Conservation (phyloP, 805 yeast species). For the Kluyveromyces dobzhanskii region DNA sequence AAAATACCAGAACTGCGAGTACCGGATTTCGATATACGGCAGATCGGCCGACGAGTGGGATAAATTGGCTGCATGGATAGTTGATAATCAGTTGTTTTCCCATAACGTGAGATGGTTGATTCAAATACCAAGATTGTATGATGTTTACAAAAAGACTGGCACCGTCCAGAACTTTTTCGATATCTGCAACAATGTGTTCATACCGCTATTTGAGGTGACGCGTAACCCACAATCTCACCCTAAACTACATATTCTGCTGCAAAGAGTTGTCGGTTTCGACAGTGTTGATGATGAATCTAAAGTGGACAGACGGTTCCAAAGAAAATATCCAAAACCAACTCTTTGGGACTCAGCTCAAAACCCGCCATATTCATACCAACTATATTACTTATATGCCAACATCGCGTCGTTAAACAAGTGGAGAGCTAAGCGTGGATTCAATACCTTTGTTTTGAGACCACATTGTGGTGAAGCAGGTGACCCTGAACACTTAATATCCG, state of each 20-base stretch:
- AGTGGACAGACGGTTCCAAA: constrained; percentile 71
- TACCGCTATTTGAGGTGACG: constrained; percentile 86
- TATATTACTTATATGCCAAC: constrained; percentile 84
- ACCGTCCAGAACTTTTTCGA: constrained; percentile 67
- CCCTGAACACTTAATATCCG: constrained; percentile 89
- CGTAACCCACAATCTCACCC: constrained; percentile 81
- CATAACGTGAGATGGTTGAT: constrained; percentile 96
- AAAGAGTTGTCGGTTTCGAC: constrained; percentile 95
- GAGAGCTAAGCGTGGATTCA: constrained; percentile 66
- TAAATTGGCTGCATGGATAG: constrained; percentile 87
- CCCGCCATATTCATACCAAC: constrained; percentile 96
- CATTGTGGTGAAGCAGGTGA: constrained; percentile 99
- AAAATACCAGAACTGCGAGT: constrained; percentile 95
- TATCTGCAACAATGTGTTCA: constrained; percentile 67
- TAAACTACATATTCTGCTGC: constrained; percentile 79
- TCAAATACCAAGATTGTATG: constrained; percentile 91
- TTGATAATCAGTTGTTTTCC: constrained; percentile 83
- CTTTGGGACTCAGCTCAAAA: constrained; percentile 71
- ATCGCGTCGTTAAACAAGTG: constrained; percentile 79
- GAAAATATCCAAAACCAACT: constrained; percentile 77
- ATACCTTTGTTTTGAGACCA: constrained; percentile 91
- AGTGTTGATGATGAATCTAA: constrained; percentile 98
- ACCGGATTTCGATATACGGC: constrained; percentile 92
- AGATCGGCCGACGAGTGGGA: constrained; percentile 90
- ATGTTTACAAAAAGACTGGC: constrained; percentile 72